Percentiles rank a stretch among this genome's conserved stretches.
These are phyloP conservation scores for Dactylellina parvicollis DNA, from an alignment of 2,329 filamentous ascomycete genomes.

Conservation along the genomic window DNA sequence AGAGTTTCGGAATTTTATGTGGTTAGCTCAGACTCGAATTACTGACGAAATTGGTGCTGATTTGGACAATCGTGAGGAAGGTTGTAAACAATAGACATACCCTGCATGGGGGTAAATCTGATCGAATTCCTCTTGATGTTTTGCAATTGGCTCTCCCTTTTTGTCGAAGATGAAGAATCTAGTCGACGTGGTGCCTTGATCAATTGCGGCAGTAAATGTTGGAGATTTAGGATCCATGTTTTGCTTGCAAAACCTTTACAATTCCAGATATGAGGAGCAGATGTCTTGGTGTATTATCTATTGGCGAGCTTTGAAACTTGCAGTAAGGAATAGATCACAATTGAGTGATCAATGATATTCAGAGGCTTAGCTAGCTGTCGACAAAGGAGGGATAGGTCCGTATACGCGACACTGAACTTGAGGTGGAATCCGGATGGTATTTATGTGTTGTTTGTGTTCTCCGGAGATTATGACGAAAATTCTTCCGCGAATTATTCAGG, in stretches of 20 bases:
- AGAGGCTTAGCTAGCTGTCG: too few species aligned
- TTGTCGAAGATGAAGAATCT: conserved; percentile 91
- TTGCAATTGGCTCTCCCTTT: conserved; percentile 78
- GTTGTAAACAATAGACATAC: conserved; percentile 65
- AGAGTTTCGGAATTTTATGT: not conserved
- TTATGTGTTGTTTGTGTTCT: conserved; percentile 16
- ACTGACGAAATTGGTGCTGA: too few species aligned
- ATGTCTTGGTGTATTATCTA: not conserved
- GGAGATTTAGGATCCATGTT: conserved; percentile 59
- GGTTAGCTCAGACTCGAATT: conserved; percentile 16
- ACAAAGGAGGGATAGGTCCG: not conserved
- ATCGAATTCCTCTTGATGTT: conserved; percentile 85
- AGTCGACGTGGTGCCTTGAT: conserved; percentile 89
- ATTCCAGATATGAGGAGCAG: too few species aligned
- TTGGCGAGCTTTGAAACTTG: not conserved
- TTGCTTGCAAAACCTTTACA: not conserved
- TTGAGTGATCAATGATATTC: too few species aligned
- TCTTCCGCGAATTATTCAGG: conserved; percentile 43
- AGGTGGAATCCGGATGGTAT: conserved; percentile 12
- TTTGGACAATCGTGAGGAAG: too few species aligned
- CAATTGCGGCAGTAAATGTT: conserved; percentile 85
- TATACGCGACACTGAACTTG: too few species aligned
- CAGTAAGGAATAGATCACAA: too few species aligned
- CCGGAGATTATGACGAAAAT: conserved; percentile 42
- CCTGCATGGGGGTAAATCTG: conserved; percentile 86